Evolutionary conservation across 2,329 filamentous ascomycete species (phyloP), one percentile per base, ranked within the genome.

Genomic region (Penicillium sp.): DNA sequence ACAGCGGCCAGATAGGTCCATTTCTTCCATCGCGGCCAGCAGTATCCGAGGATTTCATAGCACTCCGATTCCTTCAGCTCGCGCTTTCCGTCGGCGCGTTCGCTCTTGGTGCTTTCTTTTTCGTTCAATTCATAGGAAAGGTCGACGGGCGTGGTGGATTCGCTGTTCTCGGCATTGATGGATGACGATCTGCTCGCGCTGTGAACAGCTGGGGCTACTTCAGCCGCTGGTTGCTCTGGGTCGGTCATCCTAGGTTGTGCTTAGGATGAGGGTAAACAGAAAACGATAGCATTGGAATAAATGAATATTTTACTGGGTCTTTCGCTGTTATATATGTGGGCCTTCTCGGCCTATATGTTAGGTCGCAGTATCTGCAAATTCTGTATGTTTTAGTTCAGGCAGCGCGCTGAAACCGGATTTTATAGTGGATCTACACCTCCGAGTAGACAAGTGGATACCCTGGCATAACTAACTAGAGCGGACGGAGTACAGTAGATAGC

Each of bases 21-120:
- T 55, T 65, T 66, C 58, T 64, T 64, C 64, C 64, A 66, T 29
- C 46, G 46, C 8, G 64, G 64, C 56, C 79, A 86, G 22, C 69
- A 72, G 62, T 76, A 87, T 43, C 80, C 83, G 1, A 87, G 74
- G 59, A 84, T 77, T 4, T 78, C 74, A 63, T 82, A 83, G 63
- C 80, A 84, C 54, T 84, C 81, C 14, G 69, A 66, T 51, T 76
- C 73, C 9, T 67, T 74, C 30, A 79, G 53, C 50, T 76, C 69
- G 18, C 41, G 41, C 25, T 50, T 50, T 25, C 47, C 47, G 6
- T 50, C 47, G 0, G 47, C 4, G 18, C 41, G 47, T 16, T 44
- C 39, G 22, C 61, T 35, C 33, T 57, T 59, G 38, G 54, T 50
- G 22, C 62, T 34, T 33, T 57, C 57, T 49, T 57, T 58, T 33